Evolutionary conservation across 176 grass and related monocot species (phyloP), one percentile per base, ranked within the genome.

Genomic region (Eragrostis curvula): DNA sequence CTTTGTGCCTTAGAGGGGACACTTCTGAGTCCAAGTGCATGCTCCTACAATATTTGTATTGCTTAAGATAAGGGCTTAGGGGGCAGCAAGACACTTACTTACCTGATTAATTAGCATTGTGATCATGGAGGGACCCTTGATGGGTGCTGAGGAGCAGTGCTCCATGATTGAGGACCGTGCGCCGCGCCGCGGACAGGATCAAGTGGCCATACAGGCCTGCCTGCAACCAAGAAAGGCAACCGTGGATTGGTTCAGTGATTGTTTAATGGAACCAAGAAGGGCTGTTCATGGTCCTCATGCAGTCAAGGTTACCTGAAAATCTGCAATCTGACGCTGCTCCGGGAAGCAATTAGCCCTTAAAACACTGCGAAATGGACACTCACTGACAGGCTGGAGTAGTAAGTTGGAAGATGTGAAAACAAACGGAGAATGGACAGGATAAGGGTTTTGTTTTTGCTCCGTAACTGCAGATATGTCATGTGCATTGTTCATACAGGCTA

Each of bases 21-120:
- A 89, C 87, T 85, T 85, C 29, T 21, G 72, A 85, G 87, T 71
- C 82, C 71, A 85, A 77, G 60, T 89, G 83, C 88, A 85, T 78
- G 66, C 72, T 30, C 78, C 72, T 58, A 16, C 75, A 48, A 53
- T 67, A 53, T 74, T 89, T 89, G 14, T 66, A 77, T 81, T 77
- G 65, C 82, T 77, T 76, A 39, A 50, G 40, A 59, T 84, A 82
- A 81, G 48, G 28, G 40, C 24, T 85, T 81, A 82, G 58, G 23
- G 66, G 47, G 64, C 45, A 30, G 21, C 4, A 58, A 8, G 78
- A 32, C 70, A 49, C 66, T 36, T 36, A 36, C 32, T 89, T 81
- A 77, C 44, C 40, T 28, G 17, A 62, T 80, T 36, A 36, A 36
- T 36, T 71, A 18, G 18, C 12, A 71, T 42, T 71, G 64, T 49